phyloP scores from a whole-genome alignment of 306 rosid species.

The Quillaja saponaria region DNA sequence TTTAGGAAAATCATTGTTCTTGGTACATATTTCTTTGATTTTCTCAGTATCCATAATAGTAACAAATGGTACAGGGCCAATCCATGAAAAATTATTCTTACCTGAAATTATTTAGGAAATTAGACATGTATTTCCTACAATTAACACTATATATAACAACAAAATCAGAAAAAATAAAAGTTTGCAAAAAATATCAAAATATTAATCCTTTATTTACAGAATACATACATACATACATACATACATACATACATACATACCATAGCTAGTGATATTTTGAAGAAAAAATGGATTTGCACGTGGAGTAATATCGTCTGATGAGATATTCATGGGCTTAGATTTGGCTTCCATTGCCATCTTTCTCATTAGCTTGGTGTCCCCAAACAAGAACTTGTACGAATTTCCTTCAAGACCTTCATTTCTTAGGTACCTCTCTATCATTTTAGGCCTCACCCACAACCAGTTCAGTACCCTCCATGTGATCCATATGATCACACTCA shows the following conservation, averaged over 20 bases:
- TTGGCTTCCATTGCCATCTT: constrained; percentile 17
- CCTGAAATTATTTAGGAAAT: not conserved
- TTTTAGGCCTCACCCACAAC: constrained; percentile 38
- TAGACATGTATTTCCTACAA: too few relatives aligned
- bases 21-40: constrained; percentile 15
- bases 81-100: constrained; percentile 22
- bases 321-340: constrained; percentile 37
- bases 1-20: constrained; percentile 19
- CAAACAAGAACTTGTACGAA: constrained; percentile 32
- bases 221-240: too few relatives aligned
- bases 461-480: constrained; percentile 30
- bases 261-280: too few relatives aligned
- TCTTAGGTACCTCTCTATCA: constrained; percentile 31
- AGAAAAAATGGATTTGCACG: constrained; percentile 11
- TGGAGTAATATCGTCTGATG: constrained; percentile 21
- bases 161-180: too few relatives aligned
- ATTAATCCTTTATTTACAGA: not conserved
- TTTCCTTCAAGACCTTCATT: not conserved
- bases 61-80: constrained; percentile 26
- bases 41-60: constrained; percentile 24
- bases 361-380: constrained; percentile 32
- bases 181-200: too few relatives aligned
- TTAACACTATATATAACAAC: too few relatives aligned
- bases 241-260: too few relatives aligned
- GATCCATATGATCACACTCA: not conserved